phyloP scores from a whole-genome alignment of 768 basidiomycete species.

The Chalciporus sphaerocephalus region DNA sequence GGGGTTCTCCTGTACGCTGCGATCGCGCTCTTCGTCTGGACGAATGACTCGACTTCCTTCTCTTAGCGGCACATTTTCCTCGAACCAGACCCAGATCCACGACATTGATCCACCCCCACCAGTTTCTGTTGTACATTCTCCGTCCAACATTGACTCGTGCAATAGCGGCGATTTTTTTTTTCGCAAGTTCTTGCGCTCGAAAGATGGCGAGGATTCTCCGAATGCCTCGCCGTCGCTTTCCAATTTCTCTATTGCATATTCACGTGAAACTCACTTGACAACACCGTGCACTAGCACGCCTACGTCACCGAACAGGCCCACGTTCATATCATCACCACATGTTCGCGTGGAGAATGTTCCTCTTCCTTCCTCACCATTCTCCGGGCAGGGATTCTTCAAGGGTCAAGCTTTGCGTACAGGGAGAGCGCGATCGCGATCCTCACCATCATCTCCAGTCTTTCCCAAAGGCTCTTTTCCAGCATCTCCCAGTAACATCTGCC shows the following conservation, averaged over 20 bases:
- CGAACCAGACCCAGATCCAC: background rate
- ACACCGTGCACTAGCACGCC: constrained; percentile 20
- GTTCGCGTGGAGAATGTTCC: constrained; percentile 22
- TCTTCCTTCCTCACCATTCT: constrained; percentile 23
- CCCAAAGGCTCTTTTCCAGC: background rate
- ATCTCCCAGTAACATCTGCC: constrained; percentile 6
- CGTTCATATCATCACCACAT: constrained; percentile 16
- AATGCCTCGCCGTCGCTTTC: constrained; percentile 28
- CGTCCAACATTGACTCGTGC: constrained; percentile 11
- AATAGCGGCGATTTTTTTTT: constrained; percentile 16
- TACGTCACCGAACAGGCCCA: constrained; percentile 19
- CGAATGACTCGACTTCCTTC: constrained; percentile 31
- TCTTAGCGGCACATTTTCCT: constrained; percentile 33
- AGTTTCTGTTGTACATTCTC: background rate
- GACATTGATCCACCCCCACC: background rate
- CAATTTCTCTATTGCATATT: constrained; percentile 23
- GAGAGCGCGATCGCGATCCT: constrained; percentile 3
- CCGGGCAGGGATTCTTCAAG: constrained; percentile 6
- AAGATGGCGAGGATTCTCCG: constrained; percentile 18
- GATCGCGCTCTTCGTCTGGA: constrained; percentile 29
- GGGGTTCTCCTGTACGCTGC: constrained; percentile 22
- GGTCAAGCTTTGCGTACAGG: background rate
- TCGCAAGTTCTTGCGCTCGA: background rate
- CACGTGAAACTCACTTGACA: constrained; percentile 26
- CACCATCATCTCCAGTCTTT: background rate